A percentile compares a stretch with the other conserved stretches of the same genome.
Evolutionary conservation across 345 rosid species (phyloP).

Genomic region (Camelina neglecta): DNA sequence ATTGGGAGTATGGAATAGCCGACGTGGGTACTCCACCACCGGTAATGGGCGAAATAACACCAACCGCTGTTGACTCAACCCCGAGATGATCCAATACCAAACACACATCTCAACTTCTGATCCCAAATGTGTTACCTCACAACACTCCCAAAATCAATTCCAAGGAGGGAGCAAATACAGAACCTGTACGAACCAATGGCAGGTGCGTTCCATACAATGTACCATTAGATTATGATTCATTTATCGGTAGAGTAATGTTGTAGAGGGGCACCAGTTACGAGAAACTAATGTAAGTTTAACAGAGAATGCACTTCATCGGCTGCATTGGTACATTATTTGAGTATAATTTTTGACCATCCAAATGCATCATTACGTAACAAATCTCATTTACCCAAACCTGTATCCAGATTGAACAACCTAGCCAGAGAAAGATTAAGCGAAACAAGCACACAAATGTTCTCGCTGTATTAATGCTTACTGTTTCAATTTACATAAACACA

Average conservation of each 20-base stretch:
- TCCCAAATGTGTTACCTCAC: constrained; percentile 18
- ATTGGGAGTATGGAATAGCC: constrained; percentile 77
- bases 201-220: constrained; percentile 45
- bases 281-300: constrained; percentile 36
- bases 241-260: constrained; percentile 29
- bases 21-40: constrained; percentile 64
- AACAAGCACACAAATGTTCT: constrained; percentile 27
- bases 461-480: constrained; percentile 37
- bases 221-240: constrained; percentile 40
- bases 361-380: neutral
- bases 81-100: constrained; percentile 47
- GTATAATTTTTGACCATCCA: constrained; percentile 38
- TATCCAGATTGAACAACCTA: neutral
- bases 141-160: constrained; percentile 19
- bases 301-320: constrained; percentile 35
- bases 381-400: neutral
- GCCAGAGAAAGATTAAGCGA: neutral
- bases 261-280: constrained; percentile 29
- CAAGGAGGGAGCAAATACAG: constrained; percentile 35
- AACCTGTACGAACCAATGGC: constrained; percentile 32
- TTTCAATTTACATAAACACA: constrained; percentile 40
- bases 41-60: constrained; percentile 46
- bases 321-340: constrained; percentile 29
- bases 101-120: constrained; percentile 23
- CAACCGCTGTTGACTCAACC: constrained; percentile 46